These are phyloP conservation scores for Piper betle DNA, from an alignment of 164 flowering plant genomes.

Conservation along the genomic window DNA sequence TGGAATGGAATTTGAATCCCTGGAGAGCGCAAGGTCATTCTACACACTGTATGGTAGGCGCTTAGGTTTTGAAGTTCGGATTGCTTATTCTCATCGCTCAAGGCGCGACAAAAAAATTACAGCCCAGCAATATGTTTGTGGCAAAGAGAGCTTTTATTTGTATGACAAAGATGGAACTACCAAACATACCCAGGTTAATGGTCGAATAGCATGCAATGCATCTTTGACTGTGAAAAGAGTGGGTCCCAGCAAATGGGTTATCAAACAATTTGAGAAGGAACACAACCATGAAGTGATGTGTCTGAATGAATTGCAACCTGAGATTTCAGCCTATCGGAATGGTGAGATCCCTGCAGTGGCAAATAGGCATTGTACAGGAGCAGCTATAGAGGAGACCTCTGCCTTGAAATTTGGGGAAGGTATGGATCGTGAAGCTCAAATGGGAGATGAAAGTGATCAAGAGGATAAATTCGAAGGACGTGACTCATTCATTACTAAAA, in stretches of 20 bases:
- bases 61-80: slow-evolving; percentile 49
- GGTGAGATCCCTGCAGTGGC: not conserved
- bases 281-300: slow-evolving; percentile 76
- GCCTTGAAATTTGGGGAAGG: not conserved
- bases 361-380: not conserved
- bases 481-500: slow-evolving; percentile 7
- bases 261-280: slow-evolving; percentile 51
- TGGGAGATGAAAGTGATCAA: slow-evolving; percentile 4
- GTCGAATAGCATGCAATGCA: slow-evolving; percentile 74
- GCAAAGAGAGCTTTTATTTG: slow-evolving; percentile 32
- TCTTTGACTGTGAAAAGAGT: slow-evolving; percentile 52
- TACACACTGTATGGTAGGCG: slow-evolving; percentile 56
- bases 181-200: slow-evolving; percentile 7
- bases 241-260: slow-evolving; percentile 70
- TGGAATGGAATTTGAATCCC: slow-evolving; percentile 72
- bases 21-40: slow-evolving; percentile 47
- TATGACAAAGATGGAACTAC: slow-evolving; percentile 18
- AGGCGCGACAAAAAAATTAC: slow-evolving; percentile 31
- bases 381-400: slow-evolving; percentile 4
- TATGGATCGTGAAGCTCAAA: slow-evolving; percentile 1
- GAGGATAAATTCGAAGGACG: slow-evolving; percentile 6
- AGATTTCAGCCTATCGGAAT: slow-evolving; percentile 44
- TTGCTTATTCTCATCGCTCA: slow-evolving; percentile 28
- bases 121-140: slow-evolving; percentile 46
- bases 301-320: slow-evolving; percentile 65